These are phyloP conservation scores for Penicillium canescens DNA, from an alignment of 495 filamentous ascomycete species.

Conservation along the genomic window DNA sequence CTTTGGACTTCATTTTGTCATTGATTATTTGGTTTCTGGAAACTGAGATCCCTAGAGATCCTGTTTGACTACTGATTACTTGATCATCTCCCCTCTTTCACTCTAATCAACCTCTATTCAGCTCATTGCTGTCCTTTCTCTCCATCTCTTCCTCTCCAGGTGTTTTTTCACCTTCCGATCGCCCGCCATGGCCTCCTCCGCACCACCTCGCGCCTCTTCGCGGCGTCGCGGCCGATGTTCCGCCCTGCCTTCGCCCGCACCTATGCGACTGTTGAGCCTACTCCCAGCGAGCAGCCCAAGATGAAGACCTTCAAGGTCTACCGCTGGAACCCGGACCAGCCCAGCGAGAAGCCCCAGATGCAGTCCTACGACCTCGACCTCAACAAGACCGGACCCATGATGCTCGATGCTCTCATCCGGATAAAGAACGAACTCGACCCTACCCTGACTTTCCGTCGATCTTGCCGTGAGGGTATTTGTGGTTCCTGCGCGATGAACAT, in stretches of 20 bases:
- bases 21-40: conserved; percentile 15
- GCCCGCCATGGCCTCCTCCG: conserved; percentile 75
- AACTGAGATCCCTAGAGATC: conserved; percentile 13
- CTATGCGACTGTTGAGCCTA: conserved; percentile 53
- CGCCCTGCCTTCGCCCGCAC: conserved; percentile 47
- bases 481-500: conserved; percentile 99
- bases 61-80: conserved; percentile 15
- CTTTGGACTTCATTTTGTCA: conserved; percentile 37
- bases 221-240: conserved; percentile 56
- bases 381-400: conserved; percentile 98
- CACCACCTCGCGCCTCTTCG: conserved; percentile 65
- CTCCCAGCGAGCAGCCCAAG: conserved; percentile 52
- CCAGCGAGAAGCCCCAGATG: conserved; percentile 90
- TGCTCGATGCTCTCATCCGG: conserved; percentile 91
- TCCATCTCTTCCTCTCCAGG: not conserved
- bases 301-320: conserved; percentile 98
- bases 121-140: conserved; percentile 3
- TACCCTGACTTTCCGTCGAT: conserved; percentile 91
- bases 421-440: conserved; percentile 99
- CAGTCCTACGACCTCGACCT: conserved; percentile 91
- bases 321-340: conserved; percentile 94
- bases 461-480: conserved; percentile 97
- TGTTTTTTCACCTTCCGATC: conserved; percentile 7
- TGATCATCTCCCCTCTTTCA: conserved; percentile 9
- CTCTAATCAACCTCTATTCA: conserved; percentile 7